phyloP scores from a whole-genome alignment of 2,329 filamentous ascomycete genomes.

The Penicillium sp. region DNA sequence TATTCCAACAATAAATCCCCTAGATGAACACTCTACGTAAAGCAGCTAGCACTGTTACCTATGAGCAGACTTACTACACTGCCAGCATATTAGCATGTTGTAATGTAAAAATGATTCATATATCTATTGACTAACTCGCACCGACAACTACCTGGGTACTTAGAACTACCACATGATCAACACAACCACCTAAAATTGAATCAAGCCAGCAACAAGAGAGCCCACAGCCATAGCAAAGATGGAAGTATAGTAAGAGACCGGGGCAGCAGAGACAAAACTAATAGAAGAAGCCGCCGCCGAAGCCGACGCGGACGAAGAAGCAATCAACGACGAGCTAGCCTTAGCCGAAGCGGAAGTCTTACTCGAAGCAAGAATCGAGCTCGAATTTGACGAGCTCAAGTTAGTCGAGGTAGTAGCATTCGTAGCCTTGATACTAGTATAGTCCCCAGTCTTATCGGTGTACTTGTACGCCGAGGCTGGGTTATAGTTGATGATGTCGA shows the following conservation, averaged over 20 bases:
- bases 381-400: conserved; percentile 20
- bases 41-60: no score
- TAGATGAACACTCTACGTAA: no score
- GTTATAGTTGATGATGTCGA: conserved; percentile 49
- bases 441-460: conserved; percentile 53
- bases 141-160: neutral
- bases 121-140: neutral
- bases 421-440: conserved; percentile 51
- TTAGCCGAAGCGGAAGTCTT: neutral
- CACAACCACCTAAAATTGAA: neutral
- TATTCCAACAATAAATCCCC: no score
- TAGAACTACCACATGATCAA: neutral
- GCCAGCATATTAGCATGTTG: no score
- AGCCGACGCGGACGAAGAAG: conserved; percentile 8
- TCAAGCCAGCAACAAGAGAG: neutral
- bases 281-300: neutral
- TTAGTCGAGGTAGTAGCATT: conserved; percentile 3
- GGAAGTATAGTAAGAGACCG: conserved; percentile 12
- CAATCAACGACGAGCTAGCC: conserved; percentile 12
- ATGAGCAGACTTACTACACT: no score
- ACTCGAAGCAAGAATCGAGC: neutral
- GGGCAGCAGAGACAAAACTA: neutral
- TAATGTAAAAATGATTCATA: neutral
- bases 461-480: conserved; percentile 58
- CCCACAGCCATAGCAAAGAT: neutral